Evolutionary conservation across 768 basidiomycete genomes (phyloP), one percentile per base, ranked within the genome.

Genomic region (Kwoniella botswanensis): DNA sequence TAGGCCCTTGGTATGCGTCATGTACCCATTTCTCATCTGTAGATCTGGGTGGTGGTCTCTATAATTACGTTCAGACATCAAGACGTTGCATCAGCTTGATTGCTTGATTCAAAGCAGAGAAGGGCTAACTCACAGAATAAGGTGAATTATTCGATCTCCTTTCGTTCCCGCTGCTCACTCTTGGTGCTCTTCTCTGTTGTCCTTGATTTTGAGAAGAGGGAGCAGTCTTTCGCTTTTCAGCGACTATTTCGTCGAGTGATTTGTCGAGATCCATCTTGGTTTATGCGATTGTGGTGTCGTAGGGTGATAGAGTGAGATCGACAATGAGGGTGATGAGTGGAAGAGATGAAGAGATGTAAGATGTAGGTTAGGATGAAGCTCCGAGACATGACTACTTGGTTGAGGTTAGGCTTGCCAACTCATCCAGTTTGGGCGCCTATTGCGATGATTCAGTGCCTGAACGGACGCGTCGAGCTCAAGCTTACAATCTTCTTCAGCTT

Each of bases 1-100:
- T 72, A 22, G 71, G 73, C 35, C 75, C 76, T 42, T 65, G 60
- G 65, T 72, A 78, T 44, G 74, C 75, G 53, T 79, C 79, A 50
- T 79, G 76, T 24, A 80, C 82, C 77, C 77, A 79, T 66, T 72
- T 74, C 11, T 79, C 76, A n/a, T 77, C 76, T n/a, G 80, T 79
- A 18, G 79, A 80, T 44, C 79, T 69, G 12, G 79, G 75, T 58
- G 80, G 75, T 1, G 82, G 80, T 56, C 82, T 68, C 82, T 66
- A 35, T 35, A 35, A 35, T 35, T 35, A 4, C 3, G 55, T 18
- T 41, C 58, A 41, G 35, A 58, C 29, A 29, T 26, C 15, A 21
- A n/a, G 35, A 22, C 18, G 17, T 26, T 42, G 58, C 56, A 22
- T 13, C 29, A 6, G 43, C 43, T 21, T 17, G 46, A 41, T 7